A percentile compares a stretch with the other conserved stretches of the same genome.
Evolutionary conservation across 768 basidiomycete genomes (phyloP).

Genomic region (Lentinula sp.): DNA sequence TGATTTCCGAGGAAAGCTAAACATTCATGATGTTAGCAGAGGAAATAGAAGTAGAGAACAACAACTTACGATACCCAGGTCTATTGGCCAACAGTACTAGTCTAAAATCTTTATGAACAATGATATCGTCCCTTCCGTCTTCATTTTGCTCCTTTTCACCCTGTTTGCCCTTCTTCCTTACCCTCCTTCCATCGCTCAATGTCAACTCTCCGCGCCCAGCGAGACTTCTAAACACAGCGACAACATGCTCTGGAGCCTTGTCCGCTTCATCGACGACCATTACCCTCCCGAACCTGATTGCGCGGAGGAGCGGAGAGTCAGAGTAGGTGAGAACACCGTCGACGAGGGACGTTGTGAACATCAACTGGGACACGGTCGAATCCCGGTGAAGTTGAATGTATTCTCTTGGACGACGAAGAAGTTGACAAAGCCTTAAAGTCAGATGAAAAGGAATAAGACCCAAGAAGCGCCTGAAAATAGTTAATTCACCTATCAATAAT

Average conservation of each 20-base stretch:
- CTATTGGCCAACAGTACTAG: slow-evolving; percentile 61
- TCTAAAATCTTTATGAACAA: slow-evolving; percentile 59
- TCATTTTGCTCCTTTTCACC: slow-evolving; percentile 33
- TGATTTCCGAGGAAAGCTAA: slow-evolving; percentile 69
- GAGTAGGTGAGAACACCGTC: slow-evolving; percentile 52
- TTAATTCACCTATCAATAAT: slow-evolving; percentile 49
- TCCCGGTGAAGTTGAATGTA: slow-evolving; percentile 69
- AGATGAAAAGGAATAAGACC: not conserved
- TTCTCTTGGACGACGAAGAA: slow-evolving; percentile 56
- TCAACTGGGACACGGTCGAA: slow-evolving; percentile 64
- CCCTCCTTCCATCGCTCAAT: slow-evolving; percentile 56
- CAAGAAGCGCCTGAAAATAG: not conserved
- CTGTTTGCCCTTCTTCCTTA: slow-evolving; percentile 23
- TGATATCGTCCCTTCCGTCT: slow-evolving; percentile 39
- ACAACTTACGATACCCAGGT: slow-evolving; percentile 57
- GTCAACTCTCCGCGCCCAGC: slow-evolving; percentile 62
- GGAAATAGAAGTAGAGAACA: not conserved
- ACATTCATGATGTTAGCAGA: not conserved
- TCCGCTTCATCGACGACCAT: slow-evolving; percentile 71
- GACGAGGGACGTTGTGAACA: slow-evolving; percentile 61
- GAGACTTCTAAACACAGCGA: slow-evolving; percentile 64
- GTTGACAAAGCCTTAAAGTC: slow-evolving; percentile 23
- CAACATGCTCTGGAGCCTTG: slow-evolving; percentile 70
- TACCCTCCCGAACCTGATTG: slow-evolving; percentile 53
- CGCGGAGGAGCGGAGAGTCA: slow-evolving; percentile 62